phyloP scores from a whole-genome alignment of 169 alveolate genomes.

The Plasmodium gonderi region DNA sequence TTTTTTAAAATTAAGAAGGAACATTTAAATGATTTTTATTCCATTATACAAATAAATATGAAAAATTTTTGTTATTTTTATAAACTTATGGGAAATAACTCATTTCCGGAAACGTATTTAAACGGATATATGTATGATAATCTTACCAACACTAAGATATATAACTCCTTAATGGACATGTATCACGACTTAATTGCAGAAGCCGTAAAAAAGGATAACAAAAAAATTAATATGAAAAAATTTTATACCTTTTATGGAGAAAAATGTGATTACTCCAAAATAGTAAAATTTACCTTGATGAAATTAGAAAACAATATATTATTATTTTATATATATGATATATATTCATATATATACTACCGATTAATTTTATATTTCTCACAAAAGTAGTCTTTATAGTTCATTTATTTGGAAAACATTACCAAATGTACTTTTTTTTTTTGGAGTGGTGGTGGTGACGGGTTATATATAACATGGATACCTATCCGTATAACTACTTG shows the following conservation, averaged over 20 bases:
- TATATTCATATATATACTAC: slow-evolving; percentile 43
- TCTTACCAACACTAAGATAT: slow-evolving; percentile 36
- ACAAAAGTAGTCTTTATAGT: slow-evolving; percentile 1
- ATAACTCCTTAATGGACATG: slow-evolving; percentile 59
- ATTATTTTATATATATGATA: slow-evolving; percentile 59
- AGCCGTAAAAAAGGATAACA: slow-evolving; percentile 62
- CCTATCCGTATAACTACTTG: background rate
- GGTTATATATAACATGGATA: background rate
- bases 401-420: background rate
- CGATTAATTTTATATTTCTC: slow-evolving; percentile 19
- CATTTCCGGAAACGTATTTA: slow-evolving; percentile 38
- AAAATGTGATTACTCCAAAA: slow-evolving; percentile 49
- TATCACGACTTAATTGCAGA: slow-evolving; percentile 55
- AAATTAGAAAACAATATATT: slow-evolving; percentile 62
- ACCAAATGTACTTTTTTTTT: background rate
- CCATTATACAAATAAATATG: slow-evolving; percentile 63
- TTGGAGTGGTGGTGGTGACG: background rate
- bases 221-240: slow-evolving; percentile 52
- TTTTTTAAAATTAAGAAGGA: slow-evolving; percentile 53
- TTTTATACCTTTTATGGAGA: slow-evolving; percentile 47
- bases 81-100: slow-evolving; percentile 52
- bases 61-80: slow-evolving; percentile 60
- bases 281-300: slow-evolving; percentile 61
- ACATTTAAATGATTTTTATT: slow-evolving; percentile 45
- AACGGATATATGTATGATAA: slow-evolving; percentile 44